Conservation (phyloP, 129 eudicot species). For the carrot (Daucus carota) region DNA sequence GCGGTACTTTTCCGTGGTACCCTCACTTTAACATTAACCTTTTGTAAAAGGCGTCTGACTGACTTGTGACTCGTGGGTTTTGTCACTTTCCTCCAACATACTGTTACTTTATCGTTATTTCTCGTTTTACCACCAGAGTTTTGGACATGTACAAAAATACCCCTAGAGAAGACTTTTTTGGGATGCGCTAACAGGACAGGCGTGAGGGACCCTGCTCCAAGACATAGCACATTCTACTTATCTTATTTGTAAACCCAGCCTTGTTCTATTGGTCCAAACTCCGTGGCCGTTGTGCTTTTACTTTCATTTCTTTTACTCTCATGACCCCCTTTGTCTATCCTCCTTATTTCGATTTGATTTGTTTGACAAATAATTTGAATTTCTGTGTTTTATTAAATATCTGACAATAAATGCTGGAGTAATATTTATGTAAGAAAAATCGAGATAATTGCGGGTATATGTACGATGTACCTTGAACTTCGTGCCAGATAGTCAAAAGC, state of each 20-base stretch:
- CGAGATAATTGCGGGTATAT: too few species aligned
- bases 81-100: neutral
- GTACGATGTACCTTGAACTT: neutral
- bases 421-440: too few species aligned
- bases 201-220: slow-evolving; percentile 3
- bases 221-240: neutral
- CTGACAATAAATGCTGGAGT: too few species aligned
- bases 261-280: neutral
- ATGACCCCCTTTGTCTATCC: neutral
- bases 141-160: neutral
- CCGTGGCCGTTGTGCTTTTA: neutral
- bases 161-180: neutral
- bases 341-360: too few species aligned
- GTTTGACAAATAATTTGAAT: too few species aligned
- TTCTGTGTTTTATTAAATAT: too few species aligned
- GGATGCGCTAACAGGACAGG: neutral
- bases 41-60: neutral
- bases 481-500: neutral
- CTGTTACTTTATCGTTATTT: neutral
- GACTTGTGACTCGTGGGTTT: neutral
- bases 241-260: neutral
- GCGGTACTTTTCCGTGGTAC: slow-evolving; percentile 9
- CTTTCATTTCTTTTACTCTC: neutral
- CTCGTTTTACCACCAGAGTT: neutral
- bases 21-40: neutral